Percentiles rank a stretch among this genome's conserved stretches.
These are phyloP conservation scores for Apostasia shenzhenica DNA, from an alignment of 106 monocot species.

Conservation along the genomic window DNA sequence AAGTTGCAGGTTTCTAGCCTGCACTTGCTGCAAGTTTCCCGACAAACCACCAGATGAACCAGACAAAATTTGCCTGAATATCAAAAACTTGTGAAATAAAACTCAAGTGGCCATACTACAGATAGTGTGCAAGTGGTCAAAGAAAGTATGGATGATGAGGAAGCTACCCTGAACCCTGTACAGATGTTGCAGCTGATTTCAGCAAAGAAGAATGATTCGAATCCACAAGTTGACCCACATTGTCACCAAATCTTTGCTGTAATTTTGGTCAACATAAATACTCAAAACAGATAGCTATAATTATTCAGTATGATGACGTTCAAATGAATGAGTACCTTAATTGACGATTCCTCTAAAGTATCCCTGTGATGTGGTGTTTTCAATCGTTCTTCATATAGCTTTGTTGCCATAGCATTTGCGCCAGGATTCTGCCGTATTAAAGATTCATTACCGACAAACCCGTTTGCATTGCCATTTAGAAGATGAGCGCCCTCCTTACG, in stretches of 20 bases:
- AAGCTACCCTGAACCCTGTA: slow-evolving; percentile 53
- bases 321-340: slow-evolving; percentile 37
- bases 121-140: not conserved
- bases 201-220: slow-evolving; percentile 49
- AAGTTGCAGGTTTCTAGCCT: slow-evolving; percentile 64
- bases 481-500: slow-evolving; percentile 49
- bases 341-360: slow-evolving; percentile 54
- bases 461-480: slow-evolving; percentile 58
- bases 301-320: not conserved
- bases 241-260: slow-evolving; percentile 28
- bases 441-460: slow-evolving; percentile 53
- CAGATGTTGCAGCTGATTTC: slow-evolving; percentile 39
- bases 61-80: slow-evolving; percentile 73
- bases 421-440: slow-evolving; percentile 55
- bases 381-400: slow-evolving; percentile 73
- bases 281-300: not conserved
- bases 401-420: slow-evolving; percentile 76
- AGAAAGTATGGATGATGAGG: not conserved
- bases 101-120: not conserved
- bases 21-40: slow-evolving; percentile 72
- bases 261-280: slow-evolving; percentile 22
- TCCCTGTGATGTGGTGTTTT: slow-evolving; percentile 64
- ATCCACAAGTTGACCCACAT: slow-evolving; percentile 44
- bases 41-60: slow-evolving; percentile 57
- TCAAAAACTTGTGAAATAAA: not conserved